These are phyloP conservation scores for Roridomyces roridus DNA, from an alignment of 768 basidiomycete genomes.

Conservation along the genomic window DNA sequence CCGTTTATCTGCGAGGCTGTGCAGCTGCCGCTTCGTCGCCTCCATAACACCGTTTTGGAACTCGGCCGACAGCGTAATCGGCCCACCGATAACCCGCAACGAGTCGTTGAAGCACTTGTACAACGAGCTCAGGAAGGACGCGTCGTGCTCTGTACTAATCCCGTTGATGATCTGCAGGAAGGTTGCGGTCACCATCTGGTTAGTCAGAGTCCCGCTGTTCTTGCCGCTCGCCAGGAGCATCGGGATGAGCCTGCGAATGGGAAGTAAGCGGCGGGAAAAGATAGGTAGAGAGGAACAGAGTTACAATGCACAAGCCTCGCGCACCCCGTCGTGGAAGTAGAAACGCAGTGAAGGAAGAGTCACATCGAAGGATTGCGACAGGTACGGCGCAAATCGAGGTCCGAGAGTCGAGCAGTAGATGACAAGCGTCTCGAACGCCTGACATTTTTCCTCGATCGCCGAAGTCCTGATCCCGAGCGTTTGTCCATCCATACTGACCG, in stretches of 20 bases:
- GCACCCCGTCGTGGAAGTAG: slow-evolving; percentile 85
- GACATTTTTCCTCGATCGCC: slow-evolving; percentile 85
- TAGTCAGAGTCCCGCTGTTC: slow-evolving; percentile 64
- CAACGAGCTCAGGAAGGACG: slow-evolving; percentile 78
- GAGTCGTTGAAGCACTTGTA: slow-evolving; percentile 75
- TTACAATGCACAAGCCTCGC: slow-evolving; percentile 79
- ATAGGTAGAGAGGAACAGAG: slow-evolving; percentile 29
- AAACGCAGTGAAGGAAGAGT: slow-evolving; percentile 74
- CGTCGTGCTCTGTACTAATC: slow-evolving; percentile 71
- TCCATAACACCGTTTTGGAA: slow-evolving; percentile 63
- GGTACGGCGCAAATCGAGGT: slow-evolving; percentile 71
- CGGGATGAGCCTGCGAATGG: slow-evolving; percentile 63
- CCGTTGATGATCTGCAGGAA: slow-evolving; percentile 69
- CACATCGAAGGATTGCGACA: slow-evolving; percentile 73
- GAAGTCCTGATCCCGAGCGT: slow-evolving; percentile 80
- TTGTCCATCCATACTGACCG: slow-evolving; percentile 77
- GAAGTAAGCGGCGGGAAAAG: background rate
- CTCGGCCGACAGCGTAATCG: slow-evolving; percentile 56
- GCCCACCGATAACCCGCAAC: slow-evolving; percentile 63
- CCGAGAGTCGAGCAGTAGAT: slow-evolving; percentile 78
- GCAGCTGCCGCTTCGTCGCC: slow-evolving; percentile 75
- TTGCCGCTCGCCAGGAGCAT: slow-evolving; percentile 75
- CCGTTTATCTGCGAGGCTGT: slow-evolving; percentile 70
- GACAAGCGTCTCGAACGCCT: slow-evolving; percentile 86
- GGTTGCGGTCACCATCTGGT: slow-evolving; percentile 71